Conservation (phyloP, 2,329 filamentous ascomycete genomes). For the Capronia epimyces region DNA sequence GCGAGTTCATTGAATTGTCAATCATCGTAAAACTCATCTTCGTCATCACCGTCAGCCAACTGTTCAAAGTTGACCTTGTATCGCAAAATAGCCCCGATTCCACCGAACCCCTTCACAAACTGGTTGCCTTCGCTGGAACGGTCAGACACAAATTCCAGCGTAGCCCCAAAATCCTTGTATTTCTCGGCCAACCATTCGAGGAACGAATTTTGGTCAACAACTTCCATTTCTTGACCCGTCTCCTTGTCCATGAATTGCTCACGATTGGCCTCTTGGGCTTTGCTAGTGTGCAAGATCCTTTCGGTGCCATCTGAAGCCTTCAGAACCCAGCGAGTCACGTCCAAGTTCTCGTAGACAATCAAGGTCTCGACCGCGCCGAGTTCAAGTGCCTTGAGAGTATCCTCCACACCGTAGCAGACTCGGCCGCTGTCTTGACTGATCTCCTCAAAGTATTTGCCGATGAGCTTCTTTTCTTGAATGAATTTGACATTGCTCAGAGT, state of each 20-base stretch:
- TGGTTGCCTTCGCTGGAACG: conserved; percentile 97
- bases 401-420: conserved; percentile 96
- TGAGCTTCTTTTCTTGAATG: conserved; percentile 99
- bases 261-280: conserved; percentile 73
- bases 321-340: conserved; percentile 84
- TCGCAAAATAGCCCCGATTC: conserved; percentile 91
- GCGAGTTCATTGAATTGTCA: conserved; percentile 28
- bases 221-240: conserved; percentile 95
- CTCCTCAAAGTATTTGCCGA: conserved; percentile 97
- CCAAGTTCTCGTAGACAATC: conserved; percentile 96
- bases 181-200: conserved; percentile 99
- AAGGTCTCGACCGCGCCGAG: conserved; percentile 89
- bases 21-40: conserved; percentile 84
- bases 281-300: conserved; percentile 78
- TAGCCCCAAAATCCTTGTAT: conserved; percentile 96
- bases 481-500: conserved; percentile 99
- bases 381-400: conserved; percentile 94
- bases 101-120: conserved; percentile 99
- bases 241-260: conserved; percentile 90
- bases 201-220: conserved; percentile 80
- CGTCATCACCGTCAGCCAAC: conserved; percentile 78
- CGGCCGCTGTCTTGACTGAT: conserved; percentile 96
- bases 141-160: conserved; percentile 94
- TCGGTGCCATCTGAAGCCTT: conserved; percentile 71
- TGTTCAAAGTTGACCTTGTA: conserved; percentile 99